These are phyloP conservation scores for Brassica napus DNA, from an alignment of 345 rosid genomes.

Conservation along the genomic window Da-Ae NC_063438.1:24954501-24955000, in stretches of 20 bases:
- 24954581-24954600: slow-evolving; percentile 90
- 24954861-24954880: slow-evolving; percentile 48
- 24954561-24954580: slow-evolving; percentile 86
- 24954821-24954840: background rate
- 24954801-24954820: slow-evolving; percentile 65
- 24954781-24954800: slow-evolving; percentile 74
- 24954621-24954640: slow-evolving; percentile 47
- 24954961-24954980: slow-evolving; percentile 94
- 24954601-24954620: slow-evolving; percentile 89
- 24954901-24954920: slow-evolving; percentile 88
- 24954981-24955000: slow-evolving; percentile 88
- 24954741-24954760: slow-evolving; percentile 95
- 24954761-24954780: slow-evolving; percentile 87
- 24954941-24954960: slow-evolving; percentile 90
- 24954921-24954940: slow-evolving; percentile 94
- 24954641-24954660: slow-evolving; percentile 10
- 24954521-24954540: slow-evolving; percentile 84
- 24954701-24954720: slow-evolving; percentile 39
- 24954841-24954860: slow-evolving; percentile 2
- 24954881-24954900: slow-evolving; percentile 86
- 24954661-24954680: slow-evolving; percentile 9
- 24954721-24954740: slow-evolving; percentile 86
- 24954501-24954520: slow-evolving; percentile 69
- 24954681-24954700: slow-evolving; percentile 14
- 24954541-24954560: slow-evolving; percentile 85